These are phyloP conservation scores for Gastrolobium villosum DNA, from an alignment of 306 rosid genomes.

Conservation along the genomic window DNA sequence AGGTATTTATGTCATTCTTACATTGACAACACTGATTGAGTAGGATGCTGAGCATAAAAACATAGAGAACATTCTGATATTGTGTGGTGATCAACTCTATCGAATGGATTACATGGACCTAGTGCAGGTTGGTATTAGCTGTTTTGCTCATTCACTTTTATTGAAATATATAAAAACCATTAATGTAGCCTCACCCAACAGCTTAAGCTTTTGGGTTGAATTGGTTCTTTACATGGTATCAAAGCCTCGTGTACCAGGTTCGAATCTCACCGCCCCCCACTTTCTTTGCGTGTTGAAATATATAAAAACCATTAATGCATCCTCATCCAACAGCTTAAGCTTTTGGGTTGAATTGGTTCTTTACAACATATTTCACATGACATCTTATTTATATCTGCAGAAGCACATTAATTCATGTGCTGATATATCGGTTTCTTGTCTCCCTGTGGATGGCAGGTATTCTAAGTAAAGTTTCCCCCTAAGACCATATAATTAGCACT, in stretches of 20 bases:
- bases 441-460: slow-evolving; percentile 64
- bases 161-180: too few species aligned
- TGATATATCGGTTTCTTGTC: slow-evolving; percentile 63
- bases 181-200: too few species aligned
- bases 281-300: too few species aligned
- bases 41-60: slow-evolving; percentile 64
- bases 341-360: too few species aligned
- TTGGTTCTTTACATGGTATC: too few species aligned
- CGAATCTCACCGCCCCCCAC: too few species aligned
- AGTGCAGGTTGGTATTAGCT: slow-evolving; percentile 49
- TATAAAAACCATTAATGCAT: too few species aligned
- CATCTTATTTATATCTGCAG: slow-evolving; percentile 46
- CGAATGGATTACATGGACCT: slow-evolving; percentile 68
- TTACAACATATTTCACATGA: slow-evolving; percentile 43
- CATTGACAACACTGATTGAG: slow-evolving; percentile 39
- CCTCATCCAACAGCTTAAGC: too few species aligned
- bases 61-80: slow-evolving; percentile 61
- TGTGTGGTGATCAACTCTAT: slow-evolving; percentile 69
- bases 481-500: background rate
- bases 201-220: too few species aligned
- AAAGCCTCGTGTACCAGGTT: too few species aligned
- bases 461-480: slow-evolving; percentile 35
- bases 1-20: slow-evolving; percentile 21
- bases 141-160: slow-evolving; percentile 35
- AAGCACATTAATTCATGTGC: slow-evolving; percentile 59